Evolutionary conservation across 2,329 filamentous ascomycete genomes (phyloP), one percentile per base, ranked within the genome.

Genomic region (Graphilbum sp.): DNA sequence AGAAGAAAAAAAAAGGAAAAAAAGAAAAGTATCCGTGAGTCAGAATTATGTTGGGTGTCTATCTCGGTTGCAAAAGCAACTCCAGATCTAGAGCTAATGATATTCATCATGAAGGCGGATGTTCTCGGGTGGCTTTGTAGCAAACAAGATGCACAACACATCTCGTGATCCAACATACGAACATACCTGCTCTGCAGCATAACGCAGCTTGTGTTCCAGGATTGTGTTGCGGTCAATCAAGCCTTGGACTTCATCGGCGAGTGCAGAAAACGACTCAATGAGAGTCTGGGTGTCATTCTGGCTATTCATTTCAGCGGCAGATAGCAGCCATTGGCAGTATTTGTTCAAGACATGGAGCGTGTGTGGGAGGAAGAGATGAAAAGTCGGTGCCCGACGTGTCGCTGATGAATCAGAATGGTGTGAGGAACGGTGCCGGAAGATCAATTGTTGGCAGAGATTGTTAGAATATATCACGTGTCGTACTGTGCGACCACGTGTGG

Each of bases 1-100:
- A 21, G 12, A 17, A 31, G 25, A 35, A 24, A 43, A 31, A 19
- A 19, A 44, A 46, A 44, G 41, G 41, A 45, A 43, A 32, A 41
- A 45, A 33, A 40, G 32, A n/a, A 38, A 40, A 45, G 50, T 49
- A 46, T 47, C 48, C 40, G 45, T 64, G 61, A 62, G 61, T 55
- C 52, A 53, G 49, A 62, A 55, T 49, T 57, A 55, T 53, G 44
- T n/a, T n/a, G n/a, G 47, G 54, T 72, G 58, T 80, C 75, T 64
- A 67, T 81, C 78, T 72, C 59, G 53, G 64, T 62, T 66, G 63
- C 64, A 57, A 46, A 50, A 53, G 67, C 62, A 71, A 67, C 75
- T 83, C 69, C 67, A 78, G 79, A 81, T 84, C 79, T 84, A 84
- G 79, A 85, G 79, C 79, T 84, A 83, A 79, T 54, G 18, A 54